Evolutionary conservation across 2,329 filamentous ascomycete species (phyloP), one percentile per base, ranked within the genome.

Genomic region (Diplodia corticola): DNA sequence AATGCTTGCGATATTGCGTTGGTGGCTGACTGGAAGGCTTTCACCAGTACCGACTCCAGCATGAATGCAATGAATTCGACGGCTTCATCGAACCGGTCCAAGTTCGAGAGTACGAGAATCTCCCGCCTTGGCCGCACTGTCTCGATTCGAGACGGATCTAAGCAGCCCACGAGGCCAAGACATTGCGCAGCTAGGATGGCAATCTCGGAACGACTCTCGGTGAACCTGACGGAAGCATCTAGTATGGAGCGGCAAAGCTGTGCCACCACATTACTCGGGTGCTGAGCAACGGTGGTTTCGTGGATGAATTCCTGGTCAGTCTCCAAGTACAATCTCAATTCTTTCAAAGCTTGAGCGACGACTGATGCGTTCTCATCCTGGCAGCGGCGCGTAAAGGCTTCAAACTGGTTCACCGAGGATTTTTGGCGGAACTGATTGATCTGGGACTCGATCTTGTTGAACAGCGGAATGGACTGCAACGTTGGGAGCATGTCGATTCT

Each of bases 91-190:
- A 86, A 83, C 53, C 86, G 85, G 51, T 90, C 86, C 72, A 99
- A 98, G 75, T 99, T 98, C 60, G 91, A 90, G 44, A 93, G 79
- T 59, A 98, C 88, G 26, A 98, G 86, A 63, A 97, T 91, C n/a
- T 92, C 90, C 69, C 86, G 88, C 71, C 92, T 90, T 71, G 91
- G 89, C 66, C 91, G 86, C 12, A 90, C 85, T 0, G 88, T 87
- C 73, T 99, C 95, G 1, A 97, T 87, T 67, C 91, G 88, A 73
- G 96, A 97, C 1, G 94, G 90, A 76, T 99, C 96, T 24, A 99
- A 81, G 70, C 93, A 97, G 6, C 96, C 95, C 63, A 99, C 88
- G 22, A 96, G 84, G 0, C 96, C 96, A 46, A 99, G 83, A 69
- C 92, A 95, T 73, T 91, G 88, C 15, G 92, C 90, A 68, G 91